Evolutionary conservation across 2,329 filamentous ascomycete genomes (phyloP).

Genomic region (Talaromyces islandicus): DNA sequence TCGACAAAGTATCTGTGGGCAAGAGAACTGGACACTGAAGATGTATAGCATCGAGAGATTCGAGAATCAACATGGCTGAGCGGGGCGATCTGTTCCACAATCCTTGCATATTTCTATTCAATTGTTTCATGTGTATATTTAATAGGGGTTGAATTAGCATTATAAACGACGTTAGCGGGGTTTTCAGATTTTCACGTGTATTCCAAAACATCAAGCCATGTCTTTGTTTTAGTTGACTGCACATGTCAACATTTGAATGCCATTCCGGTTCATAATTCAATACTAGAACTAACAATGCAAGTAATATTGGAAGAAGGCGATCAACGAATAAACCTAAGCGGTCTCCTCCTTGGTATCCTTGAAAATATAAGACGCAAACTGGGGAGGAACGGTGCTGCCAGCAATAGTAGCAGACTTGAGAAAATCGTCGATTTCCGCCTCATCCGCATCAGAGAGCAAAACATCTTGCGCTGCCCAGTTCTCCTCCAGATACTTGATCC

Average conservation of each 20-base stretch:
- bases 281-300: neutral
- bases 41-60: neutral
- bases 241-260: neutral
- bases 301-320: neutral
- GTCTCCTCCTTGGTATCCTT: constrained; percentile 6
- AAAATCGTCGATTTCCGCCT: constrained; percentile 2
- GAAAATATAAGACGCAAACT: constrained; percentile 2
- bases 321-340: neutral
- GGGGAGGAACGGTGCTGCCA: neutral
- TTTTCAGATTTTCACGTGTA: neutral
- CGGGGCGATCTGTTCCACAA: neutral
- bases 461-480: constrained; percentile 4
- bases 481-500: constrained; percentile 12
- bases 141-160: neutral
- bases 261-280: neutral
- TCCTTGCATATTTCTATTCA: constrained; percentile 13
- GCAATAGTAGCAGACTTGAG: constrained; percentile 2
- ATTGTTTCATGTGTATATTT: neutral
- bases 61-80: neutral
- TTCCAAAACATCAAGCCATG: neutral
- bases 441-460: constrained; percentile 4
- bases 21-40: neutral
- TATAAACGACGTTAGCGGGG: neutral
- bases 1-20: neutral
- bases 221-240: neutral